Conservation (phyloP, 768 basidiomycete genomes). For the Gymnopilus dilepis region DNA sequence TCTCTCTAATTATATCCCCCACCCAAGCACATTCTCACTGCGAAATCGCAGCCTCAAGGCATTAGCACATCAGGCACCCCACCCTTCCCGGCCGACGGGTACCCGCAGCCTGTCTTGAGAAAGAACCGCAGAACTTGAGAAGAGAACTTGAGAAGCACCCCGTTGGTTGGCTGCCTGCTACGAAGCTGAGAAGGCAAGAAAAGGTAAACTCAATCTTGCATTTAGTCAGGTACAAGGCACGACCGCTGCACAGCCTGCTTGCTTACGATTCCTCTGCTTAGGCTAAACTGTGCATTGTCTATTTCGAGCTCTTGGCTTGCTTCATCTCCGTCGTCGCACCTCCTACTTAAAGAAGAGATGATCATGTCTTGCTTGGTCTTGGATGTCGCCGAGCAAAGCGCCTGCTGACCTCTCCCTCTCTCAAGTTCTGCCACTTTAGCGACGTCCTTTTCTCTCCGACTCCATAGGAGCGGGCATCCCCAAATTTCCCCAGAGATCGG, state of each 20-base stretch:
- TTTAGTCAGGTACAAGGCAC: slow-evolving; percentile 12
- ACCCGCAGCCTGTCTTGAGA: slow-evolving; percentile 8
- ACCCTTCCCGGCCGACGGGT: not conserved
- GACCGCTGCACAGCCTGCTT: not conserved
- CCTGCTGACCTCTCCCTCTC: not conserved
- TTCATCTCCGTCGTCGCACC: not conserved
- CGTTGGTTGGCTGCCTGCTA: not conserved
- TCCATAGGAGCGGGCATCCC: not conserved
- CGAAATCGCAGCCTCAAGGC: slow-evolving; percentile 1
- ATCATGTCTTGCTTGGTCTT: not conserved
- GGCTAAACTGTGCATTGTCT: too few species aligned
- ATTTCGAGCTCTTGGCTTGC: not conserved
- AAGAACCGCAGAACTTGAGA: not conserved
- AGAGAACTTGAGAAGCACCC: too few species aligned
- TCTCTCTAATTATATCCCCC: not conserved
- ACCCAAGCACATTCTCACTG: slow-evolving; percentile 3
- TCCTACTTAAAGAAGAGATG: not conserved
- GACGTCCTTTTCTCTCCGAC: not conserved
- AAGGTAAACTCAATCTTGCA: not conserved
- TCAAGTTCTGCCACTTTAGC: not conserved
- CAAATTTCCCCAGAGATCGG: not conserved
- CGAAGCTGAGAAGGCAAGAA: not conserved
- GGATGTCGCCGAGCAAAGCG: not conserved
- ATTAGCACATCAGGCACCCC: slow-evolving; percentile 8
- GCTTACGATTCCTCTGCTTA: too few species aligned